Evolutionary conservation across 2,329 filamentous ascomycete genomes (phyloP).

Genomic region (Fusarium torreyae): DNA sequence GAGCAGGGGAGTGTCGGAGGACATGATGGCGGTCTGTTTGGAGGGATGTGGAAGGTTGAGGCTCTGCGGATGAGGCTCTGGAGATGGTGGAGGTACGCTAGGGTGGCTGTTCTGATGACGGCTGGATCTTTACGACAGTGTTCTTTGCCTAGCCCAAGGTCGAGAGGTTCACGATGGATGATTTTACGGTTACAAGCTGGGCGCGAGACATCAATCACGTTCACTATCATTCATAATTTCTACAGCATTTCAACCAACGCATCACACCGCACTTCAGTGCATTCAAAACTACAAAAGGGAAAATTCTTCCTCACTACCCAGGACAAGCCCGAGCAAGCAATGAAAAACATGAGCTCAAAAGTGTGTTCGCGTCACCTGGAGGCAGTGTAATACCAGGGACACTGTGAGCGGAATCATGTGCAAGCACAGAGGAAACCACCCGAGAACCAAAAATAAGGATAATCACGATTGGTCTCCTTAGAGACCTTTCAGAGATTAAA

Average conservation of each 20-base stretch:
- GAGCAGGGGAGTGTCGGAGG: conserved; percentile 61
- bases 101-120: background rate
- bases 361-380: conserved; percentile 57
- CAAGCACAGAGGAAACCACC: conserved; percentile 60
- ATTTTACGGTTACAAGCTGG: background rate
- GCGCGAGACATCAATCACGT: background rate
- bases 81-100: conserved; percentile 29
- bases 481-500: conserved; percentile 93
- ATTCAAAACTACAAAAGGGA: background rate
- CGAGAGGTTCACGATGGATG: background rate
- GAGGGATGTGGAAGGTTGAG: conserved; percentile 30
- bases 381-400: conserved; percentile 57
- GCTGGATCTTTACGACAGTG: background rate
- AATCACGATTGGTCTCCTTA: conserved; percentile 82
- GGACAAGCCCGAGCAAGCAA: conserved; percentile 57
- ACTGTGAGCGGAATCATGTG: conserved; percentile 59
- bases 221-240: background rate
- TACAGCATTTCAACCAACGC: fast-evolving
- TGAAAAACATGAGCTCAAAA: conserved; percentile 55
- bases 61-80: conserved; percentile 41
- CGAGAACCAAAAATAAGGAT: conserved; percentile 74
- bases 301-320: conserved; percentile 65
- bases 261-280: fast-evolving
- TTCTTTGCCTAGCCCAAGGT: conserved; percentile 17
- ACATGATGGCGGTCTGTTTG: conserved; percentile 47